Evolutionary conservation across 1,284 basidiomycete species (phyloP), one percentile per base, ranked within the genome.

Genomic region (Xanthoconium separans): DNA sequence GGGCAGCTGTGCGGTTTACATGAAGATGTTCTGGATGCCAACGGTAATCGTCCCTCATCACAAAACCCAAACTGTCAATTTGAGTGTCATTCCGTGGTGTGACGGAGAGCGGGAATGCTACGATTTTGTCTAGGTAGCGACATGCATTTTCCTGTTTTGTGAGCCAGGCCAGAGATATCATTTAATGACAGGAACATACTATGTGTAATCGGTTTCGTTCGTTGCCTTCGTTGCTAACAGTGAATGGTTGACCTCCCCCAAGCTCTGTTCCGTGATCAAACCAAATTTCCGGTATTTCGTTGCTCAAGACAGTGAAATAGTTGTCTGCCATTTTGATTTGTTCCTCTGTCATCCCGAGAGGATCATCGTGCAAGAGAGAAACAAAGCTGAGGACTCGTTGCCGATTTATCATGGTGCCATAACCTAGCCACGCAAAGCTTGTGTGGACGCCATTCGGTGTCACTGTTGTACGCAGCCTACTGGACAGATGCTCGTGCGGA

Each of bases 281-380:
- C 83, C 85, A 87, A 16, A 76, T 65, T 57, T 81, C 77, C 2
- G 78, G 74, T 15, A 74, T 62, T 27, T 66, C 61, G 57, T 87
- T 87, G 51, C 47, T 50, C 47, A 88, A 69, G 50, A 88, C 72
- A 5, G 83, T 75, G 63, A 80, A 88, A 60, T 86, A 87, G 58
- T 87, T 88, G 63, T 89, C 86, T 2, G 84, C 83, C 84, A 86
- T 87, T 58, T 79, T 76, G 62, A 75, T 70, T 59, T 85, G 78
- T 40, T 81, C 80, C 4, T 74, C 65, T 0, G 79, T 71, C 34
- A 75, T 67, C 39, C 79, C 72, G 39, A 86, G 65, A 30, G 55
- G 50, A 13, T 70, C 33, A 6, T 58, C 48, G n/a, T 65, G 61
- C 60, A 87, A 68, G 22, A 85, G 69, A 13, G 67, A 64, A 7